Evolutionary conservation across 192 early-diverging fungal species (phyloP).

Genomic region (Coemansia sp.): DNA sequence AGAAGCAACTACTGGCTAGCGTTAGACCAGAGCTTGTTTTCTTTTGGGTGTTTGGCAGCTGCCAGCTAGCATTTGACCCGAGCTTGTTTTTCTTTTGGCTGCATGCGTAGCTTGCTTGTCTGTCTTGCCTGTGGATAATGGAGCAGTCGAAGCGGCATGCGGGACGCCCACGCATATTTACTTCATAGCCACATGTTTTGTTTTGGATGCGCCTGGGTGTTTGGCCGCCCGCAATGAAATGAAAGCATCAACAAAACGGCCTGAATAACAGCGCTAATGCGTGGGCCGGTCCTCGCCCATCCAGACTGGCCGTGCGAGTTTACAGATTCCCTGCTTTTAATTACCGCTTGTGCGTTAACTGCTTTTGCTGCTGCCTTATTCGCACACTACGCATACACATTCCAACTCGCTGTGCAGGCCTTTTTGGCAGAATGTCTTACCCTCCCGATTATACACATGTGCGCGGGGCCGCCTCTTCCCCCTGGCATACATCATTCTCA

Average conservation of each 20-base stretch:
- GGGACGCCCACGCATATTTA: not conserved
- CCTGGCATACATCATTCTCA: conserved; percentile 16
- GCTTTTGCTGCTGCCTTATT: conserved; percentile 15
- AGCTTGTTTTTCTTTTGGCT: conserved; percentile 16
- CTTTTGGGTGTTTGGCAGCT: not conserved
- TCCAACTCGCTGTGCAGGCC: not conserved
- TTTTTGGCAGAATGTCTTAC: conserved; percentile 7
- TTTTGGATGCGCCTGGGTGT: conserved; percentile 2
- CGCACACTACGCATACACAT: conserved; percentile 7
- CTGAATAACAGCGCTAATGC: not conserved
- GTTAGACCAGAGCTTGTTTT: conserved; percentile 8
- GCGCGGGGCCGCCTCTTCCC: conserved; percentile 4
- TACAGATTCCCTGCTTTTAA: conserved; percentile 19
- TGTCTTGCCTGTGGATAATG: conserved; percentile 1
- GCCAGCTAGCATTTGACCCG: not conserved
- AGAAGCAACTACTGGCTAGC: not conserved
- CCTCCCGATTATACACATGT: conserved; percentile 13
- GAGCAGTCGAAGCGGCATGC: conserved; percentile 2
- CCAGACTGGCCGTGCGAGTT: conserved; percentile 11
- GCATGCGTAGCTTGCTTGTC: not conserved
- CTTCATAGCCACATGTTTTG: conserved; percentile 20
- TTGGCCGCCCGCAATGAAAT: not conserved
- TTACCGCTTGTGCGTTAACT: conserved; percentile 14
- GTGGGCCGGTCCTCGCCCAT: not conserved
- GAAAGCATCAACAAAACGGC: conserved; percentile 9